These are phyloP conservation scores for Phoma herbarum DNA, from an alignment of 2,329 filamentous ascomycete genomes.

Conservation along the genomic window DNA sequence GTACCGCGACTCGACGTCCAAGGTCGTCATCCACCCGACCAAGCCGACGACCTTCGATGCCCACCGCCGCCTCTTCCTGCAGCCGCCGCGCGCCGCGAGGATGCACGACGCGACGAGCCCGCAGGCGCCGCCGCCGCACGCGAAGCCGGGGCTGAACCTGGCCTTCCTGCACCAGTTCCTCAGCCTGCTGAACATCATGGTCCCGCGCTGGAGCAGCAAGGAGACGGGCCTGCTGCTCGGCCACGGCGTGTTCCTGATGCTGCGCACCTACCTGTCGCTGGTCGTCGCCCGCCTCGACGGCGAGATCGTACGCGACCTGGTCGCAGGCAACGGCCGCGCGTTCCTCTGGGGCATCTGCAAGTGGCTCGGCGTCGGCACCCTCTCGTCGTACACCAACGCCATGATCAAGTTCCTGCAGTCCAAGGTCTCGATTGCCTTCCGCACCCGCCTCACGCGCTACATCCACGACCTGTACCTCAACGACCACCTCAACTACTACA, in stretches of 20 bases:
- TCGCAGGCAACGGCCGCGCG: constrained; percentile 88
- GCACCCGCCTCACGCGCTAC: constrained; percentile 91
- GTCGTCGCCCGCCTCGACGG: constrained; percentile 93
- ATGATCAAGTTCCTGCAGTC: constrained; percentile 99
- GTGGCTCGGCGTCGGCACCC: constrained; percentile 92
- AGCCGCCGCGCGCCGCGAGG: constrained; percentile 84
- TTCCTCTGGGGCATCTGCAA: constrained; percentile 91
- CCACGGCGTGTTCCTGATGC: constrained; percentile 87
- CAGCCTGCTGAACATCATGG: constrained; percentile 96
- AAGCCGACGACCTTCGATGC: constrained; percentile 96
- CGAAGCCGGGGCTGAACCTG: constrained; percentile 92
- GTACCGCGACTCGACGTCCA: constrained; percentile 85
- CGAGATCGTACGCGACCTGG: constrained; percentile 93
- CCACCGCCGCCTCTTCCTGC: constrained; percentile 89
- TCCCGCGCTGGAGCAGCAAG: constrained; percentile 93
- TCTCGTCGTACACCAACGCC: constrained; percentile 96
- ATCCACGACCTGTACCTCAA: constrained; percentile 98
- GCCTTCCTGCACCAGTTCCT: constrained; percentile 97
- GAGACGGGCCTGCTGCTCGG: constrained; percentile 90
- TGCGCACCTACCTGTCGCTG: constrained; percentile 92
- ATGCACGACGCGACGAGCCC: constrained; percentile 70
- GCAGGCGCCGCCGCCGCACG: constrained; percentile 83
- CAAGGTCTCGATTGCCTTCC: constrained; percentile 97
- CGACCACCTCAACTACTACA: constrained; percentile 95
- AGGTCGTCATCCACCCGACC: constrained; percentile 89